A percentile compares a stretch with the other conserved stretches of the same genome.
phyloP scores from a whole-genome alignment of 257 asterid species.

The Ajuga chamaepitys region DNA sequence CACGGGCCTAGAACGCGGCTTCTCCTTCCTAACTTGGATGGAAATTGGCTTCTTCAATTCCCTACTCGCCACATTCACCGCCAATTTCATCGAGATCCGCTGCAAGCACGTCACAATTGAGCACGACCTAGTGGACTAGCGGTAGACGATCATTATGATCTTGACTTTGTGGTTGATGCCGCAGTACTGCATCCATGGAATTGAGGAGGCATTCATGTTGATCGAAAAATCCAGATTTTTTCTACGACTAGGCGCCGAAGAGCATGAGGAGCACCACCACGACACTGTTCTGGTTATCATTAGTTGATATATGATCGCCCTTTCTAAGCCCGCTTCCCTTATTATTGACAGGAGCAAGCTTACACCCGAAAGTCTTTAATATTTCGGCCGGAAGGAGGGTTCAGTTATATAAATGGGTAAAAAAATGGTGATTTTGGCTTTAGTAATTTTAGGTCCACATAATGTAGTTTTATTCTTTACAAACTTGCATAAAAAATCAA shows the following conservation, averaged over 20 bases:
- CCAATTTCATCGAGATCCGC: slow-evolving; percentile 60
- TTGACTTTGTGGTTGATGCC: slow-evolving; percentile 69
- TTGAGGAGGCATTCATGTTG: slow-evolving; percentile 79
- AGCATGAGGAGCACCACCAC: slow-evolving; percentile 84
- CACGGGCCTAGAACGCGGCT: slow-evolving; percentile 74
- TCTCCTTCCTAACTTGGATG: slow-evolving; percentile 68
- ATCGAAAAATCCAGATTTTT: slow-evolving; percentile 71
- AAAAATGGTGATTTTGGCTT: too few relatives aligned
- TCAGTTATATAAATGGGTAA: too few relatives aligned
- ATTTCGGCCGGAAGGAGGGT: too few relatives aligned
- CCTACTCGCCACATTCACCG: slow-evolving; percentile 54
- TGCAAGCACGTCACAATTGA: slow-evolving; percentile 42
- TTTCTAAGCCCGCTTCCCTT: too few relatives aligned
- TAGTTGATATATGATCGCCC: too few relatives aligned
- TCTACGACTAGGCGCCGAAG: slow-evolving; percentile 79
- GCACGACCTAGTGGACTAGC: slow-evolving; percentile 34
- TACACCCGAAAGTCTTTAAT: too few relatives aligned
- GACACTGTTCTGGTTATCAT: slow-evolving; percentile 71
- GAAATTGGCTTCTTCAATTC: slow-evolving; percentile 62
- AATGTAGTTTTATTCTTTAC: too few relatives aligned
- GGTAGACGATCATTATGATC: slow-evolving; percentile 37
- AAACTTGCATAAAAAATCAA: too few relatives aligned
- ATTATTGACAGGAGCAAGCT: too few relatives aligned
- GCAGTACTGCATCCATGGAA: slow-evolving; percentile 61
- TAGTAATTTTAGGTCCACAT: too few relatives aligned